These are phyloP conservation scores for Bjerkandera adusta DNA, from an alignment of 1,284 basidiomycete species.

Conservation along the genomic window DNA sequence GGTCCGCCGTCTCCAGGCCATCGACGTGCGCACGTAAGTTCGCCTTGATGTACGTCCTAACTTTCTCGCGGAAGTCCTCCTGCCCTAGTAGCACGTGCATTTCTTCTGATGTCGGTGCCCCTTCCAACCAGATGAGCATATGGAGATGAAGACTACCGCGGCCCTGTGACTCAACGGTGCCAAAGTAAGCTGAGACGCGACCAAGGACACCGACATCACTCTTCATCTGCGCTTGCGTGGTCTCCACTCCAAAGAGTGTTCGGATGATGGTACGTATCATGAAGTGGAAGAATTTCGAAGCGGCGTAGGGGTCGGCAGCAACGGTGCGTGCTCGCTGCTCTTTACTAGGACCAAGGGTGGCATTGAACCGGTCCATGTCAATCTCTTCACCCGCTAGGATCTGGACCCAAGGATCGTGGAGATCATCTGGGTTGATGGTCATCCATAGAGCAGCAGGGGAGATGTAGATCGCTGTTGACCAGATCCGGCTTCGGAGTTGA, in stretches of 20 bases:
- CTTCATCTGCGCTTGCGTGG: slow-evolving; percentile 15
- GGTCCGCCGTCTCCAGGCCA: slow-evolving; percentile 14
- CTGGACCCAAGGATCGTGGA: slow-evolving; percentile 34
- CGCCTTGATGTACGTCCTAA: slow-evolving; percentile 26
- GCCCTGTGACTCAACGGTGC: slow-evolving; percentile 30
- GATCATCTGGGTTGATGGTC: slow-evolving; percentile 30
- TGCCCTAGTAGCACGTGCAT: slow-evolving; percentile 25
- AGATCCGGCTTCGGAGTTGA: slow-evolving; percentile 15
- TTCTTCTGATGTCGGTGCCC: slow-evolving; percentile 25
- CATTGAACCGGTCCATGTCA: slow-evolving; percentile 33
- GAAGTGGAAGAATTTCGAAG: slow-evolving; percentile 39
- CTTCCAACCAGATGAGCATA: slow-evolving; percentile 27
- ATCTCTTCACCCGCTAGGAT: slow-evolving; percentile 38
- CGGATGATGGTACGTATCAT: slow-evolving; percentile 32
- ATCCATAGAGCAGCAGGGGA: slow-evolving; percentile 24
- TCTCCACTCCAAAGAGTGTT: slow-evolving; percentile 33
- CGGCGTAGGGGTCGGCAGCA: slow-evolving; percentile 36
- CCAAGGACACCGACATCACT: slow-evolving; percentile 23
- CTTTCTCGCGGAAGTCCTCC: slow-evolving; percentile 24
- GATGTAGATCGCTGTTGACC: slow-evolving; percentile 13
- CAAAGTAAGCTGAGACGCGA: slow-evolving; percentile 25
- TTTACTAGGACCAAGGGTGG: slow-evolving; percentile 26
- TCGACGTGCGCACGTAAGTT: slow-evolving; percentile 29
- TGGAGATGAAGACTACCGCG: slow-evolving; percentile 30
- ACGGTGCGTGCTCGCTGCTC: slow-evolving; percentile 31